Base-by-base conservation (phyloP, 164 flowering plant genomes). In the Umbellularia californica region DNA sequence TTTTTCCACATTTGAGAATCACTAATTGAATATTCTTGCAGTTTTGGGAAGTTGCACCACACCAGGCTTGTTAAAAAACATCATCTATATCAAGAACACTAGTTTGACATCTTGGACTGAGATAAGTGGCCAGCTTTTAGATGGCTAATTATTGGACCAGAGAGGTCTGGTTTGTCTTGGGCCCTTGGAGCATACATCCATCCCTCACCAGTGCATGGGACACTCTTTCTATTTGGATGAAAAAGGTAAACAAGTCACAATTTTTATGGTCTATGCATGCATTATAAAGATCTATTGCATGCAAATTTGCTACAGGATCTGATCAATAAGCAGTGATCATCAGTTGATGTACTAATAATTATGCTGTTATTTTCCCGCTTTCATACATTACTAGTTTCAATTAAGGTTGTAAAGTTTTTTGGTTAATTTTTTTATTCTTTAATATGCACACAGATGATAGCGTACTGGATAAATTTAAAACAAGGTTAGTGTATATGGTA, bases 141-240 rank as follows among this genome's bases (percentile, higher is more conserved):
- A 83, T 95, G 99, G 99, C 87, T 95, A 75, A 90, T 95, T 64
- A 87, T 93, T 84, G 99, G 99, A 58, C 99, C 99, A 64, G 92
- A 93, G 84, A 93, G 98, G 74, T 95, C 99, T 72, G 99, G 99
- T 84, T 97, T 98, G 24, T 95, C 47, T 35, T 35, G 47, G 10
- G 47, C 47, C 47, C 99, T 19, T 95, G 98, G 99, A 97, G 93
- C 86, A 91, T 93, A 76, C 98, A 95, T 87, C 99, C 99, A 55
- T 92, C 91, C 71, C 99, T 95, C 76, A 93, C 98, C 35, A 93
- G 99, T 87, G 99, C 99, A 70, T 95, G 99, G 99, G 93, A 95
- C 81, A 95, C 99, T 77, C 93, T 35, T 35, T 81, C 79, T 95
- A 1, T 85, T 84, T 82, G 98, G 99, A 47, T 93, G 97, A 67